Evolutionary conservation across 306 rosid genomes (phyloP), one percentile per base, ranked within the genome.

Genomic region (Nissolia schottii): DNA sequence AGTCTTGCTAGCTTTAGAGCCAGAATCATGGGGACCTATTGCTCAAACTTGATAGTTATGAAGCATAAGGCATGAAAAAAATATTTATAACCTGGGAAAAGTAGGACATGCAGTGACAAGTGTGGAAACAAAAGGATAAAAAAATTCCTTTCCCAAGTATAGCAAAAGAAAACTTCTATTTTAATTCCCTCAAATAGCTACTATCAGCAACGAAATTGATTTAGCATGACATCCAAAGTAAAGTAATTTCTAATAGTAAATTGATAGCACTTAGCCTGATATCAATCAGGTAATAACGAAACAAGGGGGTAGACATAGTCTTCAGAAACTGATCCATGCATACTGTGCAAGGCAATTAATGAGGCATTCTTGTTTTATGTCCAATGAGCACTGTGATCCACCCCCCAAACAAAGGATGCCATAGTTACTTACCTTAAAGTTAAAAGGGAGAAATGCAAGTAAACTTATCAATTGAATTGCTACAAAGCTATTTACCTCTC

Each of bases 1-100:
- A 67, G 68, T 67, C 57, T 54, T 67, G 61, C 57, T 9, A 48
- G 38, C 54, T 67, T 58, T 73, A 48, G 13, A 48, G 27, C 51
- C 38, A 51, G 20, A 50, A 54, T 46, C 74, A 55, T 2, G 23
- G 63, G 12, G 54, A 34, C 22, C 46, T 19, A 45, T 10, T 41
- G 67, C 34, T 14, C 31, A 51, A 48, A 16, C 37, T 46, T 70
- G 32, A 62, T 29, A 41, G n/a, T 53, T 61, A 20, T 72, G 71
- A 38, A 61, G 56, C 53, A 70, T 29, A 24, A 71, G 46, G 20
- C 55, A 71, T 28, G 34, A 28, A 70, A 63, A 43, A 45, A 37
- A n/a, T 60, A 50, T 14, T 11, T 28, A 54, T 38, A 51, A 58
- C 19, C 56, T 8, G 45, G 32, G 53, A 60, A 49, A 60, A 3